These are phyloP conservation scores for Nepenthes mirabilis DNA, from an alignment of 148 eudicot genomes.

Conservation along the genomic window DNA sequence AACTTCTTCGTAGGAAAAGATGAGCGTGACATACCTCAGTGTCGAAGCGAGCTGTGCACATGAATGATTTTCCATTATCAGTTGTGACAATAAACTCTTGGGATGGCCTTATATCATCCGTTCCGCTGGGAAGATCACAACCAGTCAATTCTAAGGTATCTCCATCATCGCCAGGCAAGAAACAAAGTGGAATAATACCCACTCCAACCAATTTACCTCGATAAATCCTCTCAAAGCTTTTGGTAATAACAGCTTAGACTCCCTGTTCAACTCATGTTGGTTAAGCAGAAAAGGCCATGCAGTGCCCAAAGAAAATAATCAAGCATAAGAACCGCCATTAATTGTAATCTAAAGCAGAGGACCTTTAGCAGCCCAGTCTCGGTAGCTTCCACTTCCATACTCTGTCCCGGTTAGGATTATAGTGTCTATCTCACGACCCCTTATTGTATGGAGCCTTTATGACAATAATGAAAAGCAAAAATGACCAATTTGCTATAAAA, in stretches of 20 bases:
- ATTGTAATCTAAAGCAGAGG: conserved; percentile 72
- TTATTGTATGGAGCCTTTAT: no score
- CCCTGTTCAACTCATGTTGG: conserved; percentile 30
- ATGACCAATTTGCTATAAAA: neutral
- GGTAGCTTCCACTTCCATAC: conserved; percentile 98
- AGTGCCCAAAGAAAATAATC: neutral
- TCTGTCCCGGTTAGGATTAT: conserved; percentile 93
- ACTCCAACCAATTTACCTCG: conserved; percentile 94
- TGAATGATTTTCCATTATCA: conserved; percentile 79
- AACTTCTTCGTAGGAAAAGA: neutral
- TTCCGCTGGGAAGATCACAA: conserved; percentile 70
- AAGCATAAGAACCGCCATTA: neutral
- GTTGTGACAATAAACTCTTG: conserved; percentile 83
- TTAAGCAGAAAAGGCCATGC: neutral
- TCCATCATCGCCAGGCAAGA: conserved; percentile 92
- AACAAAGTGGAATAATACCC: conserved; percentile 95
- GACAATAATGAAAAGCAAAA: neutral
- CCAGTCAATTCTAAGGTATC: conserved; percentile 91
- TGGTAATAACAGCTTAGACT: conserved; percentile 93
- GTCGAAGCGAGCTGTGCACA: conserved; percentile 80
- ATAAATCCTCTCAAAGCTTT: conserved; percentile 96
- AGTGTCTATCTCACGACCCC: conserved; percentile 20
- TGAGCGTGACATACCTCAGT: conserved; percentile 51
- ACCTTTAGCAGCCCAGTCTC: conserved; percentile 99
- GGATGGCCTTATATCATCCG: conserved; percentile 81